Base-by-base conservation (phyloP, 2,329 filamentous ascomycete species). In the Thielaviopsis punctulata region DNA sequence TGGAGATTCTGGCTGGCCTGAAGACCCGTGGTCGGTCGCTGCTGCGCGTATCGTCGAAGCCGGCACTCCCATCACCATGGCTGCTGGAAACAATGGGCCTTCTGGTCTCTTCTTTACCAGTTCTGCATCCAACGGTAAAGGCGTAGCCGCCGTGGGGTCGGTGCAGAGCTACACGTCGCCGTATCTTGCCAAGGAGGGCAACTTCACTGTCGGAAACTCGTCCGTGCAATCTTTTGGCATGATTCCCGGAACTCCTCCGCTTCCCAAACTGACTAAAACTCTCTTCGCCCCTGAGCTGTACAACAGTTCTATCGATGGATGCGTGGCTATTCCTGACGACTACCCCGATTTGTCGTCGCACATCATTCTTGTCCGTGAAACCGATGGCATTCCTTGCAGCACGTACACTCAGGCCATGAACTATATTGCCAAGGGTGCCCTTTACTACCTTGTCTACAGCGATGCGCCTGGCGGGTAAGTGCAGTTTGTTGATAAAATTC, bases 11-110 rank as follows among this genome's bases (percentile, higher is more conserved):
- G 61, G 61, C 7, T 66, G 62, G 62, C 55, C 59, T 19, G 55
- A 59, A 24, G 57, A 62, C 15, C 58, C 59, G 0, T 59, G 58
- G 47, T 57, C 61, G 1, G 54, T 61, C 6, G 59, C 58, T 1
- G 60, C 58, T 13, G 57, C 58, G 21, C 60, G 62, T 5, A 62
- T 65, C 21, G 60, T 61, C 18, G 59, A 59, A 2, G 58, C 55
- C 4, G 63, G 63, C 6, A 59, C 63, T 2, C 59, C 60, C 8
- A 58, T 61, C 41, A 57, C 60, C 13, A 54, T 62, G 22, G 58
- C 64, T 4, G 55, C 56, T 2, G 60, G 63, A 0, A 66, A 65
- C 50, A 49, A 46, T 1, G 62, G 62, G 3, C 45, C 30, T 12
- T 21, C 50, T 4, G 60, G 60, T 1, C 48, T 62, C 0, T 64